Percentiles rank a stretch among this genome's conserved stretches.
These are phyloP conservation scores for Penicillium crustosum DNA, from an alignment of 2,329 filamentous ascomycete species.

Conservation along the genomic window DNA sequence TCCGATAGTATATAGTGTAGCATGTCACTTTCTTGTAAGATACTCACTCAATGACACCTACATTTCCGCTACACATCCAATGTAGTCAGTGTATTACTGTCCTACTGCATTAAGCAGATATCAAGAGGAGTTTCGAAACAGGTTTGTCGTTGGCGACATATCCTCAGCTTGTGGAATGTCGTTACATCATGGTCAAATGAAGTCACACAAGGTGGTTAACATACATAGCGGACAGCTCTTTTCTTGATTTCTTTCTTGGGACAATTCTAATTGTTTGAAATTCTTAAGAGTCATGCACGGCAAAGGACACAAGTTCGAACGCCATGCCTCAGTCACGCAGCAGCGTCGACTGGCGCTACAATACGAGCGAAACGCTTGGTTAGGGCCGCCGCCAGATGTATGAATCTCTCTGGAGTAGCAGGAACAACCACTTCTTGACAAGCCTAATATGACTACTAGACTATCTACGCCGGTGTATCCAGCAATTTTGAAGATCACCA, in stretches of 20 bases:
- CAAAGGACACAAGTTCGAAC: slow-evolving; percentile 12
- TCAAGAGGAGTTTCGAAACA: not conserved
- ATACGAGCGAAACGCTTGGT: slow-evolving; percentile 37
- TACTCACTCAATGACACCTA: not conserved
- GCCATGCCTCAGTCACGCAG: slow-evolving; percentile 35
- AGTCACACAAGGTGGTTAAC: not conserved
- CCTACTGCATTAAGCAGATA: too few species aligned
- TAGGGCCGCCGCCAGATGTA: slow-evolving; percentile 41
- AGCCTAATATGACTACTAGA: slow-evolving; percentile 27
- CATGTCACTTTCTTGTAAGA: not conserved
- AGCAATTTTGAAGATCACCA: slow-evolving; percentile 37
- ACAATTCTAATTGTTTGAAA: not conserved
- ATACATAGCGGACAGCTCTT: not conserved
- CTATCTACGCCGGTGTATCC: slow-evolving; percentile 45
- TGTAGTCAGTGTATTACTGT: not conserved
- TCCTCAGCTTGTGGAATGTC: not conserved
- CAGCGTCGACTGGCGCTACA: slow-evolving; percentile 35
- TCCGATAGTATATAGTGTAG: not conserved
- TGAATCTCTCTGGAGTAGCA: slow-evolving; percentile 4
- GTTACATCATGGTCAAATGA: slow-evolving; percentile 17
- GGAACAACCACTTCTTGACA: not conserved
- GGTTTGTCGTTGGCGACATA: not conserved
- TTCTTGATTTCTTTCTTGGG: not conserved
- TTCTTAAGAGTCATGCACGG: slow-evolving; percentile 4
- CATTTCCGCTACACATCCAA: not conserved